phyloP scores from a whole-genome alignment of 2,329 filamentous ascomycete species.

The Paraconiothyrium sp. region DNA sequence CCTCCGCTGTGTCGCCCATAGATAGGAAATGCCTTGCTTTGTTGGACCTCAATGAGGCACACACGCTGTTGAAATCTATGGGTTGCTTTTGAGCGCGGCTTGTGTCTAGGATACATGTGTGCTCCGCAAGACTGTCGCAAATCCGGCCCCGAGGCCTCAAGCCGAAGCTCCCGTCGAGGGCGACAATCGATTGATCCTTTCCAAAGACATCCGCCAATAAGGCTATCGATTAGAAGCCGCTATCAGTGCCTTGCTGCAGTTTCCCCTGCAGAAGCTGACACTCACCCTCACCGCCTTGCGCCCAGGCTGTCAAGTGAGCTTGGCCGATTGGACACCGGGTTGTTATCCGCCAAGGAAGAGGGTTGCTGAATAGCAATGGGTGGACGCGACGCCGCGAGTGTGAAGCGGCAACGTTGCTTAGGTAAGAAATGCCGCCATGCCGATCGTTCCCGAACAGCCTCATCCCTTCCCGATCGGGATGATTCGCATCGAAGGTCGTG shows the following conservation, averaged over 20 bases:
- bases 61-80: neutral
- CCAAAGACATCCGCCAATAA: constrained; percentile 7
- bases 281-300: constrained; percentile 11
- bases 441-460: constrained; percentile 7
- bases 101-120: neutral
- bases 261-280: constrained; percentile 13
- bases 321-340: neutral
- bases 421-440: constrained; percentile 7
- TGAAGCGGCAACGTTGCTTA: neutral
- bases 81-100: neutral
- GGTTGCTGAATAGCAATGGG: neutral
- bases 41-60: neutral
- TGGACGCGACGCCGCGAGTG: neutral
- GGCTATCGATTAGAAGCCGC: constrained; percentile 9
- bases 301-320: constrained; percentile 4
- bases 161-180: neutral
- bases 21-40: constrained; percentile 6
- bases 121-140: neutral
- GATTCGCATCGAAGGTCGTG: neutral
- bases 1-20: constrained; percentile 2
- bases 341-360: neutral
- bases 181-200: neutral
- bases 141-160: neutral
- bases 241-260: constrained; percentile 11
- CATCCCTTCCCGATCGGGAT: constrained; percentile 2